Base-by-base conservation (phyloP, 192 early-diverging fungal species). In the Jimgerdemannia lactiflua region DNA sequence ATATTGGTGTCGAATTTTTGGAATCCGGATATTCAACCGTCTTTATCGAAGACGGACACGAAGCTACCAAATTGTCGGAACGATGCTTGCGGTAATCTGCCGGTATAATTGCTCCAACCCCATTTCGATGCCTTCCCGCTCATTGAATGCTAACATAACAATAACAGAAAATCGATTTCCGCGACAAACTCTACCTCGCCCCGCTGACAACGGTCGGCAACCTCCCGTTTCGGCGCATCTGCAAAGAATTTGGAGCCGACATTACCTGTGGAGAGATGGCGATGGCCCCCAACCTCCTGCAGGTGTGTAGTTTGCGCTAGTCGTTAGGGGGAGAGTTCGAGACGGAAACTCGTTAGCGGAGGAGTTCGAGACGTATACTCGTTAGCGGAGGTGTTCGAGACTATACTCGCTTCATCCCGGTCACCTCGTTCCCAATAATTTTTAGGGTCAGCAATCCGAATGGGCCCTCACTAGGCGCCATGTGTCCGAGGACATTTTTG, bases 191-290 rank as follows among this genome's bases (percentile, higher is more conserved):
- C 41, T 99, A 99, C 77, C 84, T 98, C 68, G 98, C 96, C 10
- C 98, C 98, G 7, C 83, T 99, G 74, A 99, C 98, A 0, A 99
- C 97, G 3, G 96, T 99, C 39, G 98, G 98, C 49, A 98, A 99
- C 82, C 81, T 99, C 67, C 98, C 98, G 42, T 99, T 99, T 87
- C 89, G 98, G 10, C 91, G 97, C 18, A 87, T 98, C 39, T 97
- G 95, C 83, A 98, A 98, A 82, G 89, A 82, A 10, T 97, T 93
- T 77, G 98, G 98, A 59, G 96, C 93, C 4, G 97, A 97, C 79
- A 94, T 99, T 54, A 99, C 98, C 4, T 98, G 97, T 76, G 95
- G 94, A 44, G 98, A 98, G 82, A 98, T 98, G 98, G 94, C 94
- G 0, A 80, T 91, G 77, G 92, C 91, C 3, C 54, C 71, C 41